Evolutionary conservation across 1,139 yeast genomes (phyloP).

Genomic region (Citeromyces siamensis): DNA sequence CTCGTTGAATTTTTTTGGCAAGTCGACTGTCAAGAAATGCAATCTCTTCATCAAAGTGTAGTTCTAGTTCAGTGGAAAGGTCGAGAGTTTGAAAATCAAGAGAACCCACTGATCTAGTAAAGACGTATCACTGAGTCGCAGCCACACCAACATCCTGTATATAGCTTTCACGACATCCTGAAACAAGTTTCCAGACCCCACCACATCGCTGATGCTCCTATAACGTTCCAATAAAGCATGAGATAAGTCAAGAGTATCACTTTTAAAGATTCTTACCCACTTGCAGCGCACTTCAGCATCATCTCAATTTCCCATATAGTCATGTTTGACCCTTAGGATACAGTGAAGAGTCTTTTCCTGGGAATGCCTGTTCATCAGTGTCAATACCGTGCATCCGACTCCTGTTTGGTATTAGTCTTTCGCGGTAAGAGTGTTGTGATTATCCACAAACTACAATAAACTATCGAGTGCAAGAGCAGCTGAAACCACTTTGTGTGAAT

Average conservation of each 20-base stretch:
- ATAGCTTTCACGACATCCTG: constrained; percentile 35
- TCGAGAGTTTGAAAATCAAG: constrained; percentile 58
- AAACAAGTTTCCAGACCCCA: constrained; percentile 16
- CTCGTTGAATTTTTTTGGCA: constrained; percentile 52
- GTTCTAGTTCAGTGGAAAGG: constrained; percentile 40
- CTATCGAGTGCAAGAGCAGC: neutral
- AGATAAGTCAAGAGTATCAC: constrained; percentile 77
- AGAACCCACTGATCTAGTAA: constrained; percentile 65
- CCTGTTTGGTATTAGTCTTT: too few species aligned
- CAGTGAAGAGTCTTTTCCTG: too few species aligned
- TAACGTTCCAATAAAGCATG: constrained; percentile 55
- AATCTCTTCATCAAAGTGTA: constrained; percentile 34
- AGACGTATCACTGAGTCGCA: constrained; percentile 69
- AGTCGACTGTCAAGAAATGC: constrained; percentile 41
- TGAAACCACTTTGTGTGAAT: too few species aligned
- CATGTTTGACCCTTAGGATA: too few species aligned
- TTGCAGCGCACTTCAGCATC: too few species aligned
- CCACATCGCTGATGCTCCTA: constrained; percentile 24
- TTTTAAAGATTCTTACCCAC: too few species aligned
- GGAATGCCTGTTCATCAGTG: too few species aligned
- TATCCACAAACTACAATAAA: neutral
- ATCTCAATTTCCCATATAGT: too few species aligned
- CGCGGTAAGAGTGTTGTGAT: too few species aligned
- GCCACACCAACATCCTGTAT: constrained; percentile 59
- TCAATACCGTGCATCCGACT: too few species aligned